Base-by-base conservation (phyloP, 2,329 filamentous ascomycete species). In the Aspergillus ustus region DNA sequence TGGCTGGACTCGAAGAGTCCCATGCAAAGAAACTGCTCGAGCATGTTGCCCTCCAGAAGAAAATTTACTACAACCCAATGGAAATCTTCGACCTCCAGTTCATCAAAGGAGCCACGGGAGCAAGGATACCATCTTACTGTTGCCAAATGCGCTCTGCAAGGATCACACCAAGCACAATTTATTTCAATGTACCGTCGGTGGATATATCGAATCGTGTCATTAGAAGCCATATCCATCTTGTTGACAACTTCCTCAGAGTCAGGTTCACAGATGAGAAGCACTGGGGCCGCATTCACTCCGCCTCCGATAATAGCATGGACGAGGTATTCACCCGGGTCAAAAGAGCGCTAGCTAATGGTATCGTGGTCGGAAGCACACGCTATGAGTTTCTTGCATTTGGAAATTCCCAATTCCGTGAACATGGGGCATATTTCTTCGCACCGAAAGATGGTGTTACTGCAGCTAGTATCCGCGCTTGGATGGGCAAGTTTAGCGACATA, bases 381-480 rank as follows among this genome's bases (percentile, higher is more conserved):
- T 99, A 93, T 75, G 86, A 94, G 67, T 98, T 98, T 66, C 85
- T 99, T 28, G 95, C 94, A 0, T 97, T 93, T 78, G 94, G 95
- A 0, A 98, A 95, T 75, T 97, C 95, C 0, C 95, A 99, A 70
- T 91, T 99, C 62, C 87, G 94, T 55, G 93, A 98, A 72, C 89
- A 94, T 67, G 91, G 93, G 0, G 93, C 92, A 0, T 98, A 95
- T 72, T 97, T 99, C 77, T 98, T 98, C 74, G 90, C 91, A 4
- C 85, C 91, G 0, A 87, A 87, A 0, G 80, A 85, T 0, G 81
- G 86, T 58, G 72, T 91, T 7, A 89, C 87, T 1, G 92, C 92
- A 57, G 85, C 90, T 19, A 83, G 89, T 53, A 97, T 99, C 60
- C 89, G 94, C 4, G 75, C 82, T 34, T 93, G 91, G 87, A 96